Evolutionary conservation across 257 asterid genomes (phyloP).

Genomic region (Phtheirospermum japonicum): DNA sequence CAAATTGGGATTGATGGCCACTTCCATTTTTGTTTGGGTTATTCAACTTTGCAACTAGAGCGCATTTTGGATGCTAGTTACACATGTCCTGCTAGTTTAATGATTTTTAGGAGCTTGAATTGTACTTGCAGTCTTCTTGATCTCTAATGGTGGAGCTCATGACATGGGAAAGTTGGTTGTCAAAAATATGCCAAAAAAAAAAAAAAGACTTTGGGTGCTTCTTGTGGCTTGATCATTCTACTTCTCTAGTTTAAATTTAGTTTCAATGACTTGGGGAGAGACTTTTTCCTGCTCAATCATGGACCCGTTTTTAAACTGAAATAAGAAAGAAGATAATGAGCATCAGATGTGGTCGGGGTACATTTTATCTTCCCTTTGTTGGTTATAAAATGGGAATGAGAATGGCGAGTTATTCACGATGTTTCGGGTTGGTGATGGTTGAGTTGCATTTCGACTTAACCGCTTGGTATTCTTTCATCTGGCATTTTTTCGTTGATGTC

Average conservation of each 20-base stretch:
- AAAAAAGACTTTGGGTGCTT: constrained; percentile 17
- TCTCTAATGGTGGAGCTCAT: constrained; percentile 12
- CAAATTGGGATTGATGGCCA: constrained; percentile 16
- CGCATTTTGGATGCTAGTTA: constrained; percentile 22
- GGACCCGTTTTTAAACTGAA: constrained; percentile 17
- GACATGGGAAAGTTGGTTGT: constrained; percentile 17
- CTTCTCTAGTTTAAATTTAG: constrained; percentile 20
- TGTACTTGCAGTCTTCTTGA: constrained; percentile 11
- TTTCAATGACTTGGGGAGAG: constrained; percentile 16
- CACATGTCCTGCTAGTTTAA: constrained; percentile 20
- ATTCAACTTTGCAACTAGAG: constrained; percentile 14
- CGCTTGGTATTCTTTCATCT: constrained; percentile 15
- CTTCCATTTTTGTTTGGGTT: constrained; percentile 15
- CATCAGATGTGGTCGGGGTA: constrained; percentile 25
- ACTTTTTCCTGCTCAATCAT: constrained; percentile 1
- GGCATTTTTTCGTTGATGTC: constrained; percentile 13
- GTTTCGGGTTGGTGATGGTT: constrained; percentile 26
- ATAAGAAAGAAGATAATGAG: constrained; percentile 9
- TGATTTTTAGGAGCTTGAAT: constrained; percentile 24
- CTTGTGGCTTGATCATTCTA: constrained; percentile 16
- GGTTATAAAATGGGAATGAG: constrained; percentile 25
- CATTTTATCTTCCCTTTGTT: constrained; percentile 26
- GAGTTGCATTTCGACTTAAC: constrained; percentile 28
- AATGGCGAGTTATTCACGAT: constrained; percentile 21
- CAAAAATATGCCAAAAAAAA: constrained; percentile 14